Conservation (phyloP, 2,329 filamentous ascomycete genomes). For the Cordyceps fumosorosea region DNA sequence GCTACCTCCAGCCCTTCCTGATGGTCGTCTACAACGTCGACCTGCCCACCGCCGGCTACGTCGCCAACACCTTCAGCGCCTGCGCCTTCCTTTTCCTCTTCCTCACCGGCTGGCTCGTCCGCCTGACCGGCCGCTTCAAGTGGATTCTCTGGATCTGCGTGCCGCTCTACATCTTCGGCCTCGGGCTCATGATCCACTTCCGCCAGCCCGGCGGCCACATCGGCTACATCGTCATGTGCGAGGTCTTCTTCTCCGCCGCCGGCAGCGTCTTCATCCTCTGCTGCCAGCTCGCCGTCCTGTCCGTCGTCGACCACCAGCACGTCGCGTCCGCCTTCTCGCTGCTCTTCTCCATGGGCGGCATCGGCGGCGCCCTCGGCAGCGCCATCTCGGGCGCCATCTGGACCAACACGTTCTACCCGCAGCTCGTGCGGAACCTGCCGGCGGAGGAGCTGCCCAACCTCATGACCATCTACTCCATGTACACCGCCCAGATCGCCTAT, state of each 20-base stretch:
- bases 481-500: constrained; percentile 44
- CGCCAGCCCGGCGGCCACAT: constrained; percentile 27
- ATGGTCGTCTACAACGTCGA: constrained; percentile 42
- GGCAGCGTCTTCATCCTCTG: constrained; percentile 23
- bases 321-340: constrained; percentile 20
- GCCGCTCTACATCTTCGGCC: constrained; percentile 30
- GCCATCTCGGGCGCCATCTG: constrained; percentile 20
- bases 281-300: constrained; percentile 20
- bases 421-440: constrained; percentile 45
- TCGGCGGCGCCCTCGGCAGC: constrained; percentile 17
- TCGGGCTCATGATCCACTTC: constrained; percentile 38
- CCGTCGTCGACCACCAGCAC: constrained; percentile 21
- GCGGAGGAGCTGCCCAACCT: constrained; percentile 25
- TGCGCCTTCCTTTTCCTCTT: constrained; percentile 45
- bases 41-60: constrained; percentile 39
- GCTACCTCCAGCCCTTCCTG: constrained; percentile 50
- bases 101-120: constrained; percentile 39
- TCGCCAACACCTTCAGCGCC: constrained; percentile 43
- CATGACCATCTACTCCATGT: constrained; percentile 44
- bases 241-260: constrained; percentile 38
- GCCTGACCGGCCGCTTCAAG: constrained; percentile 41
- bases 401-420: constrained; percentile 24
- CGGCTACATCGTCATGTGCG: constrained; percentile 32
- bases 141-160: constrained; percentile 28
- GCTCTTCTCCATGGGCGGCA: constrained; percentile 15